Conservation (phyloP, 116 monocot species). For the Iris pallida region DNA sequence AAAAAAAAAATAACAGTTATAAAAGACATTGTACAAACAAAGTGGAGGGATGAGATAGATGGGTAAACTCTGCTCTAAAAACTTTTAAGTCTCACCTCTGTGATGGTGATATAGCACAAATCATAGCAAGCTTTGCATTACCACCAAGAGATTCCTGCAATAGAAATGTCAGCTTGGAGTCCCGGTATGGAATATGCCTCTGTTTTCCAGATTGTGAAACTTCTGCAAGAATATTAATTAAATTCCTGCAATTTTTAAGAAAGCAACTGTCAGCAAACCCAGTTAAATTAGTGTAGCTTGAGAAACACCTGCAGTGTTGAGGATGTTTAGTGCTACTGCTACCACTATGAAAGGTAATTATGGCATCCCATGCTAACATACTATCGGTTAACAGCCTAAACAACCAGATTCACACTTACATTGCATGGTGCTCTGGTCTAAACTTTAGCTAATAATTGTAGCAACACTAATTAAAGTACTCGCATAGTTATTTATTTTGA, state of each 20-base stretch:
- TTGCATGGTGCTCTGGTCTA: too few relatives aligned
- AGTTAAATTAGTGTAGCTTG: too few relatives aligned
- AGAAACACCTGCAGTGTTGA: too few relatives aligned
- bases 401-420: too few relatives aligned
- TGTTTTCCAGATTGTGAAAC: conserved; percentile 82
- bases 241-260: conserved; percentile 48
- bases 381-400: too few relatives aligned
- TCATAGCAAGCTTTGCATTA: conserved; percentile 94
- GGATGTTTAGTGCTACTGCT: too few relatives aligned
- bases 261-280: not conserved
- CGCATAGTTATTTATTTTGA: too few relatives aligned
- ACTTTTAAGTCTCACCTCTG: conserved; percentile 37
- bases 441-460: too few relatives aligned
- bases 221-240: conserved; percentile 93
- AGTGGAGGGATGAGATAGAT: too few relatives aligned
- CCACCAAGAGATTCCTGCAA: conserved; percentile 99
- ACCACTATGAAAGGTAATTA: too few relatives aligned
- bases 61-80: not conserved
- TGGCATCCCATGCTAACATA: too few relatives aligned
- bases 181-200: conserved; percentile 93
- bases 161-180: conserved; percentile 91
- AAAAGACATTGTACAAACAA: not conserved
- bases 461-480: too few relatives aligned
- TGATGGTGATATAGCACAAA: conserved; percentile 90
- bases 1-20: not conserved